phyloP scores from a whole-genome alignment of 1,139 yeast species.

The Meyerozyma athensensis region DNA sequence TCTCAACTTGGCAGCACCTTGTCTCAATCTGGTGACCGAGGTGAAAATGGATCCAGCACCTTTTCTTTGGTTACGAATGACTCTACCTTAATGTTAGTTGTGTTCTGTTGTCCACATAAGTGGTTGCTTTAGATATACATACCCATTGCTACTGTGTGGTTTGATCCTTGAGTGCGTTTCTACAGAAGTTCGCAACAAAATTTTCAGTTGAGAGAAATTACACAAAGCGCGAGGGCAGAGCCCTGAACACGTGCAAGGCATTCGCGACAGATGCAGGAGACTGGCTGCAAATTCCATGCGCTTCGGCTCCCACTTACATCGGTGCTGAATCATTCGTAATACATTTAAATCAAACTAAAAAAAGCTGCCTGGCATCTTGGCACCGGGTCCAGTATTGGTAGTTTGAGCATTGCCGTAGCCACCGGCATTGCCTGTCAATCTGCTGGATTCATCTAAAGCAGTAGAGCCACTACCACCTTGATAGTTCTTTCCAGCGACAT shows the following conservation, averaged over 20 bases:
- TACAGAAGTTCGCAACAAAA: conserved; percentile 3
- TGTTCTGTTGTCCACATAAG: background rate
- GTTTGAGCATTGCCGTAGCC: background rate
- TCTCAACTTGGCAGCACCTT: conserved; percentile 99
- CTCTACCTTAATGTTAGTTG: conserved; percentile 75
- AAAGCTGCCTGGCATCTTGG: conserved; percentile 1
- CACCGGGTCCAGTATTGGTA: background rate
- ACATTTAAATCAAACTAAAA: conserved; percentile 1
- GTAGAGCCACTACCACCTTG: background rate
- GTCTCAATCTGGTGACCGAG: conserved; percentile 99
- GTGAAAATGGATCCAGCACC: conserved; percentile 99
- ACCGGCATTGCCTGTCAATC: background rate
- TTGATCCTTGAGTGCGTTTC: conserved; percentile 3
- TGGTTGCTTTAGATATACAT: background rate
- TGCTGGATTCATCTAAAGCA: background rate
- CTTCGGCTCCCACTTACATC: too few relatives aligned
- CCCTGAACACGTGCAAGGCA: conserved; percentile 4
- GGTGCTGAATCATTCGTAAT: background rate
- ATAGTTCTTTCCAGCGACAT: background rate
- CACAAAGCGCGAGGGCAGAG: background rate
- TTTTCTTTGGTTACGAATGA: conserved; percentile 99
- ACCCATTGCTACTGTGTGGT: conserved; percentile 4
- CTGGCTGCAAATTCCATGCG: background rate
- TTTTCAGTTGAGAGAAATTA: conserved; percentile 3
- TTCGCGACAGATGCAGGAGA: background rate